Percentiles rank a stretch among this genome's conserved stretches.
phyloP scores from a whole-genome alignment of 441 rosid genomes.

The Corymbia calophylla region DNA sequence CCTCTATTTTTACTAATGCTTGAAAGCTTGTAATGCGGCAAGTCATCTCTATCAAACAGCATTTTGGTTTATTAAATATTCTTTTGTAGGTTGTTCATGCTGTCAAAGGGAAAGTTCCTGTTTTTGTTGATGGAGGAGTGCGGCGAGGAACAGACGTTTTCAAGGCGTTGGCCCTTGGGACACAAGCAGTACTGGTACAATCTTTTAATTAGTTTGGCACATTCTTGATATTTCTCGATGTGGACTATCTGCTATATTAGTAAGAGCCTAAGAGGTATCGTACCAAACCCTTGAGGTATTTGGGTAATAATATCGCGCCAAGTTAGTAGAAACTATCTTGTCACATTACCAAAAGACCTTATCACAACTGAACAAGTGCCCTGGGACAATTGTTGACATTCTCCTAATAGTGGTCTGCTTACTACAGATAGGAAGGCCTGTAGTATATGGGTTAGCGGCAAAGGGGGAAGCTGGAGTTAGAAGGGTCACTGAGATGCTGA shows the following conservation, averaged over 20 bases:
- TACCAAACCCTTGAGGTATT: neutral
- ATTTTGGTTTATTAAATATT: neutral
- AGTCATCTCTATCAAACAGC: neutral
- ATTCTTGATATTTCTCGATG: neutral
- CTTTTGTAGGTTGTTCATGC: conserved; percentile 53
- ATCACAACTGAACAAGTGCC: neutral
- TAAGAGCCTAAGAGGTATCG: neutral
- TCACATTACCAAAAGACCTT: neutral
- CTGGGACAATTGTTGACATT: neutral
- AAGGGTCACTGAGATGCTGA: conserved; percentile 57
- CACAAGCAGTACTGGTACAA: conserved; percentile 76
- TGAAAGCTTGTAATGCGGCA: neutral
- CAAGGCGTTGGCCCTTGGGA: conserved; percentile 86
- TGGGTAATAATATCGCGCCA: neutral
- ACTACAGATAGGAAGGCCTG: conserved; percentile 77
- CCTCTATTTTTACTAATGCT: neutral
- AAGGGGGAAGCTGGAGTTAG: conserved; percentile 64
- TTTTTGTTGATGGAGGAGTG: conserved; percentile 81
- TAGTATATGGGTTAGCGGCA: conserved; percentile 63
- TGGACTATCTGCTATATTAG: neutral
- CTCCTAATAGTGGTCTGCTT: neutral
- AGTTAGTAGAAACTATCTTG: neutral
- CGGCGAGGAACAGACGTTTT: conserved; percentile 85
- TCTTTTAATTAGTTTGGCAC: neutral
- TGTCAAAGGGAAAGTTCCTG: conserved; percentile 61